These are phyloP conservation scores for Fagopyrum homotropicum DNA, from an alignment of 148 eudicot species.

Conservation along the genomic window DNA sequence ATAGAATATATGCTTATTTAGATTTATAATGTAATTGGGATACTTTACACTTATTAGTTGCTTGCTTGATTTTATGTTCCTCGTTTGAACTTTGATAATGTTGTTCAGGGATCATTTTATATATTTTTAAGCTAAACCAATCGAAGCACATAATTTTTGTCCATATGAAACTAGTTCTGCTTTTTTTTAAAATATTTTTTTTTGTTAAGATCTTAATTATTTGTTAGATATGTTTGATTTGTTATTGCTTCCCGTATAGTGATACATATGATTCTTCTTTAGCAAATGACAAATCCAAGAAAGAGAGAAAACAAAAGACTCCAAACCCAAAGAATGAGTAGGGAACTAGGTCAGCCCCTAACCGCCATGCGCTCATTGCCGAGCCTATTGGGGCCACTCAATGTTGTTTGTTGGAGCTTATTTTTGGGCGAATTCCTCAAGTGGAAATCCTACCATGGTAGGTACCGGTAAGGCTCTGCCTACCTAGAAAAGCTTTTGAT, in stretches of 20 bases:
- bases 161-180: too few species aligned
- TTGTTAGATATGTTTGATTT: neutral
- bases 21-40: too few species aligned
- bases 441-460: too few species aligned
- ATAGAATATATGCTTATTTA: too few species aligned
- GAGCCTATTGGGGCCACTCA: conserved; percentile 90
- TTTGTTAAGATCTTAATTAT: neutral
- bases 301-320: conserved; percentile 25
- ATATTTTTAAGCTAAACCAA: too few species aligned
- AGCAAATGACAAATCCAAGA: conserved; percentile 49
- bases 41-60: too few species aligned
- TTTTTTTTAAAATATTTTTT: neutral
- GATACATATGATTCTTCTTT: conserved; percentile 35
- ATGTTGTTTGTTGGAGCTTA: conserved; percentile 89
- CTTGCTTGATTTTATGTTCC: too few species aligned
- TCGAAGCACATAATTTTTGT: too few species aligned
- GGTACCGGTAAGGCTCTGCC: too few species aligned
- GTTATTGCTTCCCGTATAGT: neutral
- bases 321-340: conserved; percentile 45
- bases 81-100: too few species aligned
- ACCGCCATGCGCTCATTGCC: conserved; percentile 66
- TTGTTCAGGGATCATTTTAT: neutral
- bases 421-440: too few species aligned
- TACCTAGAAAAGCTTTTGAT: too few species aligned
- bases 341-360: conserved; percentile 71